Conservation (phyloP, 2,329 filamentous ascomycete species). For the Coniella vitis region DNA sequence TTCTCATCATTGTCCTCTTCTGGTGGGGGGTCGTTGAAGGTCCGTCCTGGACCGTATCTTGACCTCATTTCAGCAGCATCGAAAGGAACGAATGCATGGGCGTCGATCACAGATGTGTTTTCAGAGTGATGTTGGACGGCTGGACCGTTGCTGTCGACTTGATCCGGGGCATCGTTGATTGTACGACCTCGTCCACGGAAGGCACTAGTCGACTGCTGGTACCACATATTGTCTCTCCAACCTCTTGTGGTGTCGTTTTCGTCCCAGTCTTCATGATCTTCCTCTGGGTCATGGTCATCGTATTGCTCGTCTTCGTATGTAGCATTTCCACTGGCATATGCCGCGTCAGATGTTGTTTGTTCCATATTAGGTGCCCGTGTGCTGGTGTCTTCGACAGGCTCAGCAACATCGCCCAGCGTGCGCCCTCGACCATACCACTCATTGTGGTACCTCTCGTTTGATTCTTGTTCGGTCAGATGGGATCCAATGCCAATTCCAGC, state of each 20-base stretch:
- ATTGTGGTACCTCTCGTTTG: no score
- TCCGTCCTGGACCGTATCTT: constrained; percentile 4
- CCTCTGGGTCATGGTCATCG: not conserved
- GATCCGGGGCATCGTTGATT: not conserved
- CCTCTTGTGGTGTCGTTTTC: not conserved
- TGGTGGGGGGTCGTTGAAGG: not conserved
- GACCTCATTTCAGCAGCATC: not conserved
- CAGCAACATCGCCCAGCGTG: not conserved
- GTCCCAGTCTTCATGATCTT: not conserved
- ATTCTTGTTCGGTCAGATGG: no score
- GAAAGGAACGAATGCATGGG: not conserved
- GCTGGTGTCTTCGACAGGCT: not conserved
- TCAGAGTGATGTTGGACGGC: not conserved
- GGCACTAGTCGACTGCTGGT: no score
- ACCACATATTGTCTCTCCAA: no score
- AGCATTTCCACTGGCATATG: not conserved
- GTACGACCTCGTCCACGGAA: constrained; percentile 3
- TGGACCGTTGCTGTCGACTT: not conserved
- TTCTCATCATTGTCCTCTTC: not conserved
- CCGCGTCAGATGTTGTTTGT: no score
- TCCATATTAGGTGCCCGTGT: not conserved
- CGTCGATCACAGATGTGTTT: not conserved
- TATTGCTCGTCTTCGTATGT: not conserved
- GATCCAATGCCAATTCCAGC: no score
- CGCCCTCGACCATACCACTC: not conserved